These are phyloP conservation scores for Wickerhamiella qilinensis DNA, from an alignment of 805 yeast genomes.

Conservation along the genomic window DNA sequence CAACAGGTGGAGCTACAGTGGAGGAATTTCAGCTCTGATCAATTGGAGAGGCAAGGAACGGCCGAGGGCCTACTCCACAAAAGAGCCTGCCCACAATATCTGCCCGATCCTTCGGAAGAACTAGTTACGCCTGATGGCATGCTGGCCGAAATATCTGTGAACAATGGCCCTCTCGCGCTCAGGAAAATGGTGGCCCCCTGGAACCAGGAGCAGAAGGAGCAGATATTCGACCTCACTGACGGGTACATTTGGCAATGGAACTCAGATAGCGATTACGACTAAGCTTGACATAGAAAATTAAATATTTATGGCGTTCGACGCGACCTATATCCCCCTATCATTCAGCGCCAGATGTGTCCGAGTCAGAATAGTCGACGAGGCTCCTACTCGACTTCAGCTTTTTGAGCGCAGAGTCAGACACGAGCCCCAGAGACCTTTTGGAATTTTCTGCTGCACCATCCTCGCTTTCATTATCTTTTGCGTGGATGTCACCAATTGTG, in stretches of 20 bases:
- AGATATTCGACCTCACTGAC: constrained; percentile 13
- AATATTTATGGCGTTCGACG: background rate
- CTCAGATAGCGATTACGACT: constrained; percentile 6
- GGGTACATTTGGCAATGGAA: constrained; percentile 13
- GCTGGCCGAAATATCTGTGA: constrained; percentile 3
- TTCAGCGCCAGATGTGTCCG: no score
- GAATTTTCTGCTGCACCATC: background rate
- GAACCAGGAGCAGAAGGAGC: constrained; percentile 12
- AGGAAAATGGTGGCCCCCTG: constrained; percentile 8
- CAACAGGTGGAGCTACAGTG: background rate
- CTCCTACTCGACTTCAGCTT: background rate
- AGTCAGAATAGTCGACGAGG: background rate
- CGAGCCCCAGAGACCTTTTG: background rate
- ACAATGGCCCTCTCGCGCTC: constrained; percentile 10
- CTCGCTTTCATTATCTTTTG: background rate
- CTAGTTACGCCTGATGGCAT: background rate
- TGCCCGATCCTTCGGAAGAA: background rate
- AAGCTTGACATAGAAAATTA: background rate
- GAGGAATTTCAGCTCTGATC: background rate
- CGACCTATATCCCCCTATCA: background rate
- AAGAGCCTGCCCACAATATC: constrained; percentile 1
- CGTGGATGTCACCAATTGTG: background rate
- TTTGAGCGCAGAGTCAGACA: background rate
- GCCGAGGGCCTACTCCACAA: background rate
- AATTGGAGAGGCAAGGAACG: background rate